phyloP scores from a whole-genome alignment of 2,329 filamentous ascomycete genomes.

The Chaetomiaceae sp. region DNA sequence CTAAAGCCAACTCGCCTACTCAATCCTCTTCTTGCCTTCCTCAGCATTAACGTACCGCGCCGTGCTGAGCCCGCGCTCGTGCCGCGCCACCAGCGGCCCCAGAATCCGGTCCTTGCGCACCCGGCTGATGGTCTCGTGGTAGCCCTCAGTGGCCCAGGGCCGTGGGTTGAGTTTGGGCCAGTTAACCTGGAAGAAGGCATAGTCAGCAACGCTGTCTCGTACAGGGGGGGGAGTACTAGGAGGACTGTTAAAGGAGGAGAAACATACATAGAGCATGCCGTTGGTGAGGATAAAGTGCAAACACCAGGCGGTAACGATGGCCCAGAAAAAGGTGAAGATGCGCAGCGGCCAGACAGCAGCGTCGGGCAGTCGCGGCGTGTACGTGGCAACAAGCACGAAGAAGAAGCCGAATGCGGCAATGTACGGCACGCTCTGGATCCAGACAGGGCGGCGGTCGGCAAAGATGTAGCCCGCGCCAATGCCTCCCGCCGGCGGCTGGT shows the following conservation, averaged over 20 bases:
- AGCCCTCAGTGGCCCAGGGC: conserved; percentile 79
- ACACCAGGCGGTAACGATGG: conserved; percentile 63
- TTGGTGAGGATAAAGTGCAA: conserved; percentile 72
- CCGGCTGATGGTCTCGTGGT: conserved; percentile 76
- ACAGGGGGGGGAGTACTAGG: too few species aligned
- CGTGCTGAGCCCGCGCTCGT: conserved; percentile 79
- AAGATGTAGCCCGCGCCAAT: conserved; percentile 71
- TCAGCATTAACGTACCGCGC: conserved; percentile 78
- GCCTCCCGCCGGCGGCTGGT: conserved; percentile 66
- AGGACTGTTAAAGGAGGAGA: conserved; percentile 10
- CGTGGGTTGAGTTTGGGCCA: conserved; percentile 96
- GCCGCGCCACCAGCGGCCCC: conserved; percentile 64
- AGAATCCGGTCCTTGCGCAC: conserved; percentile 78
- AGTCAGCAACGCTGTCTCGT: too few species aligned
- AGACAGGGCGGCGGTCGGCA: conserved; percentile 73
- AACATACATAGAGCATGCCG: conserved; percentile 88
- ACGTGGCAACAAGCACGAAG: conserved; percentile 67
- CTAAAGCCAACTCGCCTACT: conserved; percentile 43
- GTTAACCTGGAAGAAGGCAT: conserved; percentile 62
- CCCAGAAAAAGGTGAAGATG: conserved; percentile 74
- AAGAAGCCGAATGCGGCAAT: conserved; percentile 80
- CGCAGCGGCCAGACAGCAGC: conserved; percentile 74
- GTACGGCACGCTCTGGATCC: conserved; percentile 93
- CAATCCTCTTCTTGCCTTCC: conserved; percentile 97
- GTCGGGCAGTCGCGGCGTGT: conserved; percentile 66